These are phyloP conservation scores for Rubia yunnanensis DNA, from an alignment of 257 asterid species.

Conservation along the genomic window DNA sequence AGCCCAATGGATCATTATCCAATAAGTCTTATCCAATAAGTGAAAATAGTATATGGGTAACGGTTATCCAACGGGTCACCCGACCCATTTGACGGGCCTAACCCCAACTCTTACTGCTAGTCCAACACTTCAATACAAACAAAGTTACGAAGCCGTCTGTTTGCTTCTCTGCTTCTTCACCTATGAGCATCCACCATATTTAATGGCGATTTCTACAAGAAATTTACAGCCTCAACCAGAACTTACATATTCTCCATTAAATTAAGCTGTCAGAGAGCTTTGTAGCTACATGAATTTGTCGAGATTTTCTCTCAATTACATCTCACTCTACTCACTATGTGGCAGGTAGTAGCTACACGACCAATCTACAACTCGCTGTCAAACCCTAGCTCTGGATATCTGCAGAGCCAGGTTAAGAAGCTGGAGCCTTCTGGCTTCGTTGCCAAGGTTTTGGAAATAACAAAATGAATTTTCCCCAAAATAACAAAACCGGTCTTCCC, in stretches of 20 bases:
- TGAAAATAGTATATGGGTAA: too few relatives aligned
- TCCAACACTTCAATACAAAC: slow-evolving; percentile 42
- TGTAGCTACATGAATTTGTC: slow-evolving; percentile 4
- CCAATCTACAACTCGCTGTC: slow-evolving; percentile 47
- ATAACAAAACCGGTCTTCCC: too few relatives aligned
- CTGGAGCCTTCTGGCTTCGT: slow-evolving; percentile 48
- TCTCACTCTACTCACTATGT: slow-evolving; percentile 32
- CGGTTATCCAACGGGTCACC: too few relatives aligned
- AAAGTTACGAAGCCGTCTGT: slow-evolving; percentile 36
- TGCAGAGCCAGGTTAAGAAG: slow-evolving; percentile 41
- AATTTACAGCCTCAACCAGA: not conserved
- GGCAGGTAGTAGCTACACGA: slow-evolving; percentile 70
- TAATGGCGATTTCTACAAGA: slow-evolving; percentile 42
- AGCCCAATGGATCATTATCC: too few relatives aligned
- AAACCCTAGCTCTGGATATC: slow-evolving; percentile 39
- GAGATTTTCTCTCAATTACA: slow-evolving; percentile 3
- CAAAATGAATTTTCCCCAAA: too few relatives aligned
- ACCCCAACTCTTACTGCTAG: not conserved
- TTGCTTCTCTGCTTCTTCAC: not conserved
- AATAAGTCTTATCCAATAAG: too few relatives aligned
- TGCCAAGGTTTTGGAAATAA: slow-evolving; percentile 35
- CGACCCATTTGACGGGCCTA: too few relatives aligned
- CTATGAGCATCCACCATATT: slow-evolving; percentile 27
- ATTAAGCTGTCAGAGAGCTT: not conserved
- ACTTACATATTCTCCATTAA: slow-evolving; percentile 9